A percentile compares a stretch with the other conserved stretches of the same genome.
These are phyloP conservation scores for Suillus variegatus DNA, from an alignment of 768 basidiomycete genomes.

Conservation along the genomic window DNA sequence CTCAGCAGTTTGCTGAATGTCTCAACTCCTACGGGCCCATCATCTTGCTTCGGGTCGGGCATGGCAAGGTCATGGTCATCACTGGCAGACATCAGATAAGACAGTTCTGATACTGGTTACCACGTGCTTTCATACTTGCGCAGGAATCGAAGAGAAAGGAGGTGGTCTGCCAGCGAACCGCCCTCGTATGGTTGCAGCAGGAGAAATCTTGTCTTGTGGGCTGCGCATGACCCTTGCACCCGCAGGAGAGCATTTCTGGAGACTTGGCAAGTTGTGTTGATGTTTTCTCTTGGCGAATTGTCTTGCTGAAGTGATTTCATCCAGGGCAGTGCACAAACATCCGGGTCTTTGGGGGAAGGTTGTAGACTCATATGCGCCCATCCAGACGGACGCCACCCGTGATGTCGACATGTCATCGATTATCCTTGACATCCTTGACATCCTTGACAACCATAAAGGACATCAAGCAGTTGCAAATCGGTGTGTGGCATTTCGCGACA, in stretches of 20 bases:
- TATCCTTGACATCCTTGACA: too few relatives aligned
- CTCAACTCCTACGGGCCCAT: constrained; percentile 62
- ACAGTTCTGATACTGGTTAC: not conserved
- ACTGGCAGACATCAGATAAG: constrained; percentile 39
- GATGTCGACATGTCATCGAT: too few relatives aligned
- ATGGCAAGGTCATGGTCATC: constrained; percentile 27
- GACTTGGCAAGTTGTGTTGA: constrained; percentile 51
- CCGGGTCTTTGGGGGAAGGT: constrained; percentile 48
- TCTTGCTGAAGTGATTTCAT: not conserved
- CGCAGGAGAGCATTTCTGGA: constrained; percentile 60
- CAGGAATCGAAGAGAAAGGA: constrained; percentile 64
- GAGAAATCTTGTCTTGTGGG: constrained; percentile 59
- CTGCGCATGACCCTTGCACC: constrained; percentile 57
- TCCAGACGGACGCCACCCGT: constrained; percentile 40
- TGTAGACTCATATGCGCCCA: constrained; percentile 47
- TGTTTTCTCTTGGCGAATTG: not conserved
- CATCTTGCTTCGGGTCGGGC: constrained; percentile 55
- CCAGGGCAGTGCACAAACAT: constrained; percentile 58
- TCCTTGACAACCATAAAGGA: constrained; percentile 31
- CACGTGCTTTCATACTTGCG: not conserved
- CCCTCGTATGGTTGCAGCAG: constrained; percentile 55
- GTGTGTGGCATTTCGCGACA: constrained; percentile 42
- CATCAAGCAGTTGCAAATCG: constrained; percentile 55
- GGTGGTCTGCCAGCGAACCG: constrained; percentile 55
- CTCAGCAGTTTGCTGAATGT: constrained; percentile 54